These are phyloP conservation scores for Fusarium poae DNA, from an alignment of 2,329 filamentous ascomycete genomes.

Conservation along the genomic window DNA sequence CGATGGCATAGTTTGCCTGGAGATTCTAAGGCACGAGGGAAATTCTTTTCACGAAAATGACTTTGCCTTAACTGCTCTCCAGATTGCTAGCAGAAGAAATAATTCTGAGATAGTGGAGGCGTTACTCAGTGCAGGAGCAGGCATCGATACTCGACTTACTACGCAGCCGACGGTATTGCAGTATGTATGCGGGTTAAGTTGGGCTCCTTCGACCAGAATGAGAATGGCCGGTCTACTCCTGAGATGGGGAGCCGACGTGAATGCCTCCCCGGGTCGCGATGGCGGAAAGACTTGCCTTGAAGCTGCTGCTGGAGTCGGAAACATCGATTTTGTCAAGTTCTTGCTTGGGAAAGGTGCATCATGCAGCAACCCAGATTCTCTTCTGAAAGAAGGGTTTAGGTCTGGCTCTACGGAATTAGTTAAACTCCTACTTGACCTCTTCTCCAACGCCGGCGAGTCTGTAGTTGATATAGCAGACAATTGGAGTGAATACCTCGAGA, in stretches of 20 bases:
- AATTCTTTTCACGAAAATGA: fast-evolving
- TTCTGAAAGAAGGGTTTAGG: fast-evolving
- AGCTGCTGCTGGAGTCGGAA: neutral
- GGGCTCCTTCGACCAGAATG: fast-evolving
- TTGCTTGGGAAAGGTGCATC: neutral
- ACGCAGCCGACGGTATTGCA: neutral
- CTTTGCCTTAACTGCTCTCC: neutral
- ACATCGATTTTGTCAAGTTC: neutral
- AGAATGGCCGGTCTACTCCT: neutral
- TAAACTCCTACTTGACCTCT: neutral
- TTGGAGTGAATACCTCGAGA: neutral
- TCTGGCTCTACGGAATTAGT: neutral
- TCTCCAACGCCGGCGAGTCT: neutral
- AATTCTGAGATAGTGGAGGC: neutral
- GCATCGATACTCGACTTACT: fast-evolving
- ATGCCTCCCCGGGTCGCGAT: neutral
- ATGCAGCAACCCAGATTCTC: neutral
- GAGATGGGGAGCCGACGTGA: neutral
- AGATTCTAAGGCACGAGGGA: fast-evolving
- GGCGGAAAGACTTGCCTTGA: neutral
- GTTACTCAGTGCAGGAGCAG: neutral
- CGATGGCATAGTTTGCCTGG: fast-evolving
- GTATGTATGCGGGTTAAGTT: neutral
- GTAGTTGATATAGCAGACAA: too few relatives aligned
- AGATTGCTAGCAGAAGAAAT: neutral